Conservation (phyloP, 2,329 filamentous ascomycete genomes). For the Alternaria postmessia region DNA sequence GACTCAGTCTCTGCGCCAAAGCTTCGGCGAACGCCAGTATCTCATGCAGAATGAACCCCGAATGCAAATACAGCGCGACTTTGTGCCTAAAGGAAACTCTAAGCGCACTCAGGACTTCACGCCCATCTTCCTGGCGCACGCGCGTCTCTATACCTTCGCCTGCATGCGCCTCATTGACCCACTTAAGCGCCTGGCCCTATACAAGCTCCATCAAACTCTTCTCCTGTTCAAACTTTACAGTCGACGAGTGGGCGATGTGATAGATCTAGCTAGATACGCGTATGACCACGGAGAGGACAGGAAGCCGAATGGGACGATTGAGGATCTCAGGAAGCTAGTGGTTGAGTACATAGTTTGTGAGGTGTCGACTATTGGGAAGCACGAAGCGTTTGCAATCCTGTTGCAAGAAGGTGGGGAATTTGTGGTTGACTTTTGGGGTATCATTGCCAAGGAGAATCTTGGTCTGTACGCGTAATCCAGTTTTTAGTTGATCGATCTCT, state of each 20-base stretch:
- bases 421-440: constrained; percentile 31
- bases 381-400: constrained; percentile 32
- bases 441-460: no score
- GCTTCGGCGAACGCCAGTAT: no score
- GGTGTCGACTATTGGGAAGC: constrained; percentile 25
- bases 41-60: no score
- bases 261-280: constrained; percentile 35
- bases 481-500: no score
- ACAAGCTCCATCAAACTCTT: constrained; percentile 42
- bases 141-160: constrained; percentile 41
- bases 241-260: constrained; percentile 31
- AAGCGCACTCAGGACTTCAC: no score
- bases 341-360: constrained; percentile 35
- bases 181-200: constrained; percentile 32
- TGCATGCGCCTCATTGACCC: constrained; percentile 30
- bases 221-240: constrained; percentile 36
- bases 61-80: no score
- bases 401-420: constrained; percentile 40
- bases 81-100: no score
- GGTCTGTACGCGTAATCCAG: no score
- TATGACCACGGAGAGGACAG: constrained; percentile 27
- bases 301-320: constrained; percentile 17
- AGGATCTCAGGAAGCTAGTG: constrained; percentile 34
- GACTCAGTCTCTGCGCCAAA: no score
- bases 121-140: constrained; percentile 39